Evolutionary conservation across 2,329 filamentous ascomycete genomes (phyloP).

Genomic region (Sphaerostilbella broomeana): DNA sequence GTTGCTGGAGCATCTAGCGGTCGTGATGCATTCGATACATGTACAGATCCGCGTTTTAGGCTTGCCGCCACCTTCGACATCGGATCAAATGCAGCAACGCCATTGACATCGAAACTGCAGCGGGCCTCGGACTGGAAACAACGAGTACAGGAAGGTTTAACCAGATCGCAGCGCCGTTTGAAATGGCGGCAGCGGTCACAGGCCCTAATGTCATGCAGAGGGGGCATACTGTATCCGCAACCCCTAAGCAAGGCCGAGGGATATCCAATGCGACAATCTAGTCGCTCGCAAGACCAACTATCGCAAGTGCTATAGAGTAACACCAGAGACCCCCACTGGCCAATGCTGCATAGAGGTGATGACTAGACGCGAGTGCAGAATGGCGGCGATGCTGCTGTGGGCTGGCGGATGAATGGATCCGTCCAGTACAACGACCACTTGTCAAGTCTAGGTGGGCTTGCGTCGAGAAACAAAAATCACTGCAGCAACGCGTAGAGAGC

Average conservation of each 20-base stretch:
- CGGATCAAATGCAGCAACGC: slow-evolving; percentile 15
- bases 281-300: no score
- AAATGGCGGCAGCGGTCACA: slow-evolving; percentile 32
- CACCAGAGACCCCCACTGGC: no score
- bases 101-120: slow-evolving; percentile 26
- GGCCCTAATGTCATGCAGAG: slow-evolving; percentile 30
- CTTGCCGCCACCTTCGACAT: slow-evolving; percentile 8
- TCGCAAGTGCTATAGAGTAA: no score
- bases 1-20: slow-evolving; percentile 2
- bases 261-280: neutral
- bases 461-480: no score
- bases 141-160: slow-evolving; percentile 29
- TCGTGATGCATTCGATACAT: slow-evolving; percentile 2
- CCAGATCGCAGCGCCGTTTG: slow-evolving; percentile 30
- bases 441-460: no score
- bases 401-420: no score
- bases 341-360: no score
- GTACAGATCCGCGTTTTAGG: no score
- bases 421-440: no score
- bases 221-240: slow-evolving; percentile 7
- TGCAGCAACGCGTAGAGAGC: no score
- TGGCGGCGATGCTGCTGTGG: no score
- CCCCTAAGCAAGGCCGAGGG: neutral
- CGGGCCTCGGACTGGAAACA: slow-evolving; percentile 28
- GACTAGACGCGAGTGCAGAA: no score